Base-by-base conservation (phyloP, 768 basidiomycete genomes). In the Leccinum variicolor region DNA sequence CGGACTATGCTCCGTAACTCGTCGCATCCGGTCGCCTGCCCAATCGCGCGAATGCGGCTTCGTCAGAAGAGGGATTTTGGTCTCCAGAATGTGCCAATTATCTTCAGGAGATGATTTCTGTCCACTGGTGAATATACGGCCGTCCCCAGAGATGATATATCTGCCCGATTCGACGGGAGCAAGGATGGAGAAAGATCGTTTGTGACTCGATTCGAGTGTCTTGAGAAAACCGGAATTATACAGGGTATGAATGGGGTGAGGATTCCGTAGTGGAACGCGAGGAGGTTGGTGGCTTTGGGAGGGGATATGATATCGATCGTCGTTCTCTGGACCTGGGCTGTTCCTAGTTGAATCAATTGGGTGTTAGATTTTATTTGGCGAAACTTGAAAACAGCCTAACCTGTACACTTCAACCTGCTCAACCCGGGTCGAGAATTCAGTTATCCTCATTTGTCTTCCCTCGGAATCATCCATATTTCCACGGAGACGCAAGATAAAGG, bases 351-450 rank as follows among this genome's bases (percentile, higher is more conserved):
- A n/a, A n/a, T n/a, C n/a, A n/a, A 49, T 3, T 15, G 41, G 48
- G 23, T 46, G 28, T 65, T 21, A 67, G 63, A 50, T 61, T 49
- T 14, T 11, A 14, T 45, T 23, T 45, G 51, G 50, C 28, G 13
- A 52, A 31, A 17, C 43, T 60, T 45, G 15, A 4, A 56, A 43
- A 28, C 17, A 53, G 45, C 66, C 81, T 33, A 64, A 90, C 90
- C 87, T 78, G 71, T 79, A 87, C 53, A 78, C 78, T 64, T 93
- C 91, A 41, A 74, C 71, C 60, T 94, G 91, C 33, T 81, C 69
- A 28, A 90, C 62, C 55, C 87, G 79, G 6, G 86, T 69, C 6
- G 75, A 71, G 59, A 92, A 80, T 6, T 77, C 80, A 25, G 78
- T 75, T 19, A 91, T 65, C 55, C 80, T 82, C 15, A 94, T 68